Evolutionary conservation across 805 yeast species (phyloP), one percentile per base, ranked within the genome.

Genomic region (Grigorovia jiainica): DNA sequence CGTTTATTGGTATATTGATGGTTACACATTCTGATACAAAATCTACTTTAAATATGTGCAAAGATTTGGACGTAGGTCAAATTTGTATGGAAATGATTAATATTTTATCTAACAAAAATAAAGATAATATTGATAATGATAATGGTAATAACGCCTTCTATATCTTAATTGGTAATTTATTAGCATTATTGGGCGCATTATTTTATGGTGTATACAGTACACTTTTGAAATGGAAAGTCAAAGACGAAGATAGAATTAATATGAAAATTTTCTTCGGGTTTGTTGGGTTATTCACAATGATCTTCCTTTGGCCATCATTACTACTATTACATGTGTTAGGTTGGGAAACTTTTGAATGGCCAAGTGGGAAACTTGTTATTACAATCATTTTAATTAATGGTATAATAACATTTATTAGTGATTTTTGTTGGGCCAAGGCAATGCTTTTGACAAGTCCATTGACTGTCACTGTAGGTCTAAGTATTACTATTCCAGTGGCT

Each of bases 401-500:
- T 44, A 54, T 76, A 29, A 78, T 87, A 34, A 87, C 96, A 1
- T 81, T 92, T 50, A 63, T 89, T 13, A 82, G 95, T 32, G 98
- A 92, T 59, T 87, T 82, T 52, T 79, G 94, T 54, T 92, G 98
- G 98, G 95, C 95, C 27, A 78, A 86, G 48, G 95, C 97, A 0
- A 92, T 89, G 76, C 71, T 92, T 25, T 66, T 92, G 55, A 92
- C 98, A 1, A 82, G 92, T 35, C 98, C 98, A 2, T 68, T 92
- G 49, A 89, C 95, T 0, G 97, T 90, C 3, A 92, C 98, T 0
- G 95, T 92, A 9, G 98, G 98, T 0, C 68, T 92, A 24, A 82
- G 95, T 17, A 76, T 89, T 45, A 90, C 97, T 0, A 92, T 92
- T 16, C 98, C 98, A 2, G 72, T 92, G 40, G 95, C 97, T 0